Conservation (phyloP, 2,329 filamentous ascomycete genomes). For the Lachnellula hyalina region DNA sequence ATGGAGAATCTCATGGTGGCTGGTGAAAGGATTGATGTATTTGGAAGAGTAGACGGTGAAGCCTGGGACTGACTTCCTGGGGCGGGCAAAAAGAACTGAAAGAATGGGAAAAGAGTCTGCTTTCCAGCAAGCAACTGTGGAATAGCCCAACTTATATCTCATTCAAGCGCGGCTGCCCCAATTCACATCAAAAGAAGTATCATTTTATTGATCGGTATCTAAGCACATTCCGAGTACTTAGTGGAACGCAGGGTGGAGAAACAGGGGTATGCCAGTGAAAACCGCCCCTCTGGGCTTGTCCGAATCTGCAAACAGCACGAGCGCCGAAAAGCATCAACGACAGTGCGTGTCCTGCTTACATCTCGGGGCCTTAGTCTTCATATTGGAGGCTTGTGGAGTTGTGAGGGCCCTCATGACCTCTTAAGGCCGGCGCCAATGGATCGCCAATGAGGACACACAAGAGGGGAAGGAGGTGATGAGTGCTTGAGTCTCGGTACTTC, state of each 20-base stretch:
- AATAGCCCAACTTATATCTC: not conserved
- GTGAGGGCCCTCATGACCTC: not conserved
- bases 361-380: not conserved
- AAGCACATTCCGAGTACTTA: not conserved
- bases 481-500: not conserved
- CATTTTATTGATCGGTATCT: not conserved
- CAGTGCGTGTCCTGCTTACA: not conserved
- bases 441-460: not conserved
- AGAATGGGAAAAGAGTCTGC: not conserved
- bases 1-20: conserved; percentile 16
- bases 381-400: not conserved
- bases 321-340: not conserved
- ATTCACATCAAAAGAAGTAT: not conserved
- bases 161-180: too few species aligned
- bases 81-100: not conserved
- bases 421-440: not conserved
- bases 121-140: not conserved
- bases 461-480: not conserved
- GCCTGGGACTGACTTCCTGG: not conserved
- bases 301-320: not conserved
- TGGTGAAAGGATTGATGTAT: not conserved
- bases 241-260: not conserved
- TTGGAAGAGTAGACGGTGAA: not conserved
- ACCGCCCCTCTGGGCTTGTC: not conserved
- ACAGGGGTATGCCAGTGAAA: not conserved